phyloP scores from a whole-genome alignment of 169 alveolate genomes.

The Cystoisospora suis region DNA sequence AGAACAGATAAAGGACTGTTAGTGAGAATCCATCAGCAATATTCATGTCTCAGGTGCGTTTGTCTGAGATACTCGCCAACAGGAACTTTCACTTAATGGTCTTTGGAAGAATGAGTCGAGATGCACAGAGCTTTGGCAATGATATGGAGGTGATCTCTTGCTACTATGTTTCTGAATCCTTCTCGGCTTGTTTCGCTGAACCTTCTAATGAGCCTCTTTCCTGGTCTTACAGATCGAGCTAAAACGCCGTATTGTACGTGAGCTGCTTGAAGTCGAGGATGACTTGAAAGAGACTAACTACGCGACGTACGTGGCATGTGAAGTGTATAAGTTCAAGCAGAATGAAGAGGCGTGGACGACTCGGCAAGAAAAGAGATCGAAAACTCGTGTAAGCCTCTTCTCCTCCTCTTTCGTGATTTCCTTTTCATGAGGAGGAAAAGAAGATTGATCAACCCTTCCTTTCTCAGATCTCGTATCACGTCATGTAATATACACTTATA shows the following conservation, averaged over 20 bases:
- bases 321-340: not conserved
- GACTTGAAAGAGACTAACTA: constrained; percentile 49
- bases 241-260: constrained; percentile 61
- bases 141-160: no score
- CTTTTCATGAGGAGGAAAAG: not conserved
- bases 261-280: constrained; percentile 38
- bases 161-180: no score
- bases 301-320: constrained; percentile 52
- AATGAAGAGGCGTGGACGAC: constrained; percentile 49
- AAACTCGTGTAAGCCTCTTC: constrained; percentile 39
- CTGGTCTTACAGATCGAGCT: constrained; percentile 37
- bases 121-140: not conserved
- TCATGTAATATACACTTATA: not conserved
- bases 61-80: no score
- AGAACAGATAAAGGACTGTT: no score
- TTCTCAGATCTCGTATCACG: not conserved
- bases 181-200: no score
- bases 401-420: not conserved
- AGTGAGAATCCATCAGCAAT: no score
- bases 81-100: no score
- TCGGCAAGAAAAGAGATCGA: constrained; percentile 43
- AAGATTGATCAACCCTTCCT: not conserved
- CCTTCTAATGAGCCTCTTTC: not conserved
- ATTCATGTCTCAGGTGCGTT: no score
- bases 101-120: no score